Conservation (phyloP, 495 filamentous ascomycete species). For the Sabuloglossum arenarium region DNA sequence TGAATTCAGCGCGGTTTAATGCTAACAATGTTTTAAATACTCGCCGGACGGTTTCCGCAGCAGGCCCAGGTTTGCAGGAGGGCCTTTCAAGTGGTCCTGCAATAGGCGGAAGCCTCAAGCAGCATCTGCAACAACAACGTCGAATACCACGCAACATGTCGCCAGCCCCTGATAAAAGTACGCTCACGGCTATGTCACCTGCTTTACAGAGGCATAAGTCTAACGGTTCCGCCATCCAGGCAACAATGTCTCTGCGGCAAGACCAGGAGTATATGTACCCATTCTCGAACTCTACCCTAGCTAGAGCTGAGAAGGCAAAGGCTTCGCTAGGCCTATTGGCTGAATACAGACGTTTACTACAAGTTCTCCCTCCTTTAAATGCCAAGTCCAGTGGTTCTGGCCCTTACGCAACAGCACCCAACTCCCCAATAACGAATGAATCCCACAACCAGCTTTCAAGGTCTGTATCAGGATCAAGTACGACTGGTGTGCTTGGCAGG, state of each 20-base stretch:
- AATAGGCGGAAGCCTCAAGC: conserved; percentile 32
- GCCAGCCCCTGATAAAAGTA: conserved; percentile 15
- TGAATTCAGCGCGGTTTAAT: conserved; percentile 13
- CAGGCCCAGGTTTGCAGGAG: neutral
- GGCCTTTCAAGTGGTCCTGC: neutral
- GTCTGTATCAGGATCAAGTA: neutral
- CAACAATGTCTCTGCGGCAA: neutral
- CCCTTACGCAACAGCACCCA: neutral
- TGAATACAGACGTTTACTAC: conserved; percentile 60
- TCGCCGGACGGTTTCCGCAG: conserved; percentile 27
- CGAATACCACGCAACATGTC: conserved; percentile 35
- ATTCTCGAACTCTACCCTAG: conserved; percentile 59
- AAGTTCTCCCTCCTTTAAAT: conserved; percentile 47
- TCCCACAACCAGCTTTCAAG: neutral
- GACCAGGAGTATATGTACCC: conserved; percentile 21
- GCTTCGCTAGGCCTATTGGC: conserved; percentile 57
- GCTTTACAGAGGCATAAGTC: neutral
- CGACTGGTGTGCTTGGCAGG: conserved; percentile 26
- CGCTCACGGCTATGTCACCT: neutral
- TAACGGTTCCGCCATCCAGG: neutral
- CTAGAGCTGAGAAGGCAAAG: conserved; percentile 57
- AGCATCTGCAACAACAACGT: conserved; percentile 45
- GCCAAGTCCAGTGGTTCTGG: neutral
- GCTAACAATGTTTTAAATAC: conserved; percentile 19
- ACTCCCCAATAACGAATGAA: conserved; percentile 2